Percentiles rank a stretch among this genome's conserved stretches.
These are phyloP conservation scores for Botryotinia narcissicola DNA, from an alignment of 2,329 filamentous ascomycete species.

Conservation along the genomic window DNA sequence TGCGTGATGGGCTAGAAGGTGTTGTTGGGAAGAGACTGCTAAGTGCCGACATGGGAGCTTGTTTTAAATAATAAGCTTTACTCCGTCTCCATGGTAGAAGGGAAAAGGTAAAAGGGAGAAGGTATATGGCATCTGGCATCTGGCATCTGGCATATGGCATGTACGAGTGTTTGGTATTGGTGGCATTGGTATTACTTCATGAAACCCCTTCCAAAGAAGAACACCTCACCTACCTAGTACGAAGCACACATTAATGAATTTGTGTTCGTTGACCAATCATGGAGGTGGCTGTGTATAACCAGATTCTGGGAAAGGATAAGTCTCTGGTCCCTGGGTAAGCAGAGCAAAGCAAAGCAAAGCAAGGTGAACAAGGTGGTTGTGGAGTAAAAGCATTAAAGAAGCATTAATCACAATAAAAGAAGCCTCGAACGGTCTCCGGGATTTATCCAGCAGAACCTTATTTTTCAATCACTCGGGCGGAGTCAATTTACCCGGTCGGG, in stretches of 20 bases:
- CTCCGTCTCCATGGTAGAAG: not conserved
- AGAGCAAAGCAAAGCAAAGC: no score
- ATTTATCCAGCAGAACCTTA: slow-evolving; percentile 5
- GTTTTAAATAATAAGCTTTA: not conserved
- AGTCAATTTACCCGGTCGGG: not conserved
- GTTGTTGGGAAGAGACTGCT: not conserved
- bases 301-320: not conserved
- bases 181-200: not conserved
- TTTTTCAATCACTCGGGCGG: not conserved
- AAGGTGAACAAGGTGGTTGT: no score
- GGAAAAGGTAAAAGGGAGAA: no score
- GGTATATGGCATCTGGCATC: no score
- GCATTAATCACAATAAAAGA: not conserved
- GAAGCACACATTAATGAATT: not conserved
- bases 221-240: not conserved
- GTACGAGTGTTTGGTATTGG: not conserved
- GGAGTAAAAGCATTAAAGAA: not conserved
- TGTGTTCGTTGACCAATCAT: not conserved
- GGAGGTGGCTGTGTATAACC: not conserved
- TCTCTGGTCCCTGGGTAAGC: not conserved
- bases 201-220: not conserved
- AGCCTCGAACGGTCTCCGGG: not conserved
- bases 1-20: not conserved
- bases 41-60: not conserved
- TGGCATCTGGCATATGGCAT: not conserved